Conservation (phyloP, 1,284 basidiomycete genomes). For the Moniliella sp. region DNA sequence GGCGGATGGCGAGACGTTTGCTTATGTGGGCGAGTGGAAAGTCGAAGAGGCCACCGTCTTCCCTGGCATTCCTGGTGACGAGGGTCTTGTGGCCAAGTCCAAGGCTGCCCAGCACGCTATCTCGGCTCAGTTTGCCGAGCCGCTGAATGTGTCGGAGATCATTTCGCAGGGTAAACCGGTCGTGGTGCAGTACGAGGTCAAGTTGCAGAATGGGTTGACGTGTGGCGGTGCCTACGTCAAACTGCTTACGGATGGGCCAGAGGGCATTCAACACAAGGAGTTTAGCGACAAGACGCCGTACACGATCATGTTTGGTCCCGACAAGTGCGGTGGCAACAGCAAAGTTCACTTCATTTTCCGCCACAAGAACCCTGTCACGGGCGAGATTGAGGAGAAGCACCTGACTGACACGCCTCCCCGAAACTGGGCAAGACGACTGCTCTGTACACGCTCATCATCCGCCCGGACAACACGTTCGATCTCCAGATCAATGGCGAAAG, state of each 20-base stretch:
- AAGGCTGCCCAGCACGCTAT: slow-evolving; percentile 91
- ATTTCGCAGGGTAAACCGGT: slow-evolving; percentile 62
- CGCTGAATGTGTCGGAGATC: no score
- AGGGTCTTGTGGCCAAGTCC: slow-evolving; percentile 41
- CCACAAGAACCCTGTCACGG: slow-evolving; percentile 28
- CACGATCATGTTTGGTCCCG: slow-evolving; percentile 34
- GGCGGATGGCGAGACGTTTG: slow-evolving; percentile 41
- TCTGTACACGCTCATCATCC: slow-evolving; percentile 44
- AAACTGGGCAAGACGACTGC: slow-evolving; percentile 31
- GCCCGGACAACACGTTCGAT: slow-evolving; percentile 83
- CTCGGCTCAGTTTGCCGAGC: slow-evolving; percentile 61
- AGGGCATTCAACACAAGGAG: slow-evolving; percentile 24
- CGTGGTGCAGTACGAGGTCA: slow-evolving; percentile 83
- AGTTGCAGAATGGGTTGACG: slow-evolving; percentile 95
- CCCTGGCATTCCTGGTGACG: slow-evolving; percentile 37
- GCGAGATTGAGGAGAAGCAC: slow-evolving; percentile 82
- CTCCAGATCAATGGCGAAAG: slow-evolving; percentile 69
- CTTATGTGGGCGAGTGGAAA: slow-evolving; percentile 88
- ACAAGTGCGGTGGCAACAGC: slow-evolving; percentile 31
- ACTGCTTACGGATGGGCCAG: slow-evolving; percentile 45
- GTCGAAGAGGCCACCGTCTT: slow-evolving; percentile 68
- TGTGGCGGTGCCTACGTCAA: slow-evolving; percentile 98
- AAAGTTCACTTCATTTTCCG: slow-evolving; percentile 34
- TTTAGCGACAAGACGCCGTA: slow-evolving; percentile 33
- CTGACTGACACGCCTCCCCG: slow-evolving; percentile 61